Evolutionary conservation across 2,329 filamentous ascomycete genomes (phyloP), one percentile per base, ranked within the genome.

Genomic region (Neophaeococcomyces aloes): DNA sequence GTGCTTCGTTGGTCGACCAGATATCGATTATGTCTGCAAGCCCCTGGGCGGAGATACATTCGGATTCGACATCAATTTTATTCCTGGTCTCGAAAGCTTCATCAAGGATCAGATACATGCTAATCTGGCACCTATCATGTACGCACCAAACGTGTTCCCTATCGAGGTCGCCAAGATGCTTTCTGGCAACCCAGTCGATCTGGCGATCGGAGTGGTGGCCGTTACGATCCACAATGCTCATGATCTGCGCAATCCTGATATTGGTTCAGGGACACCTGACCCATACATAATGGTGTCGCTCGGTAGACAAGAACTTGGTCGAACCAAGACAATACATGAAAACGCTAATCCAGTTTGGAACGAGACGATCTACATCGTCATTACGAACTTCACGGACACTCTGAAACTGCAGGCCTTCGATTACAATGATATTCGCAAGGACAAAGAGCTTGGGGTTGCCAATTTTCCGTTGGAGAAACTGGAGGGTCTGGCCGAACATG

Each of bases 111-210:
- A 94, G 67, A 94, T 98, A 42, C 93, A 98, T 63, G 84, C 83
- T 50, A 95, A 89, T 58, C 68, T 98, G 38, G 83, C 79, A 2
- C 93, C 91, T 0, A 96, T 98, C 83, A 94, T 98, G 86, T 98
- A 98, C 60, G 81, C 79, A 29, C 91, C 91, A 7, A 94, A 98
- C 56, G 87, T 96, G 38, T 98, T 98, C 71, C 91, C 91, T 13
- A 91, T 98, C 53, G 91, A 98, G 60, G 86, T 98, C 45, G 91
- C 91, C 55, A 96, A 98, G 74, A 91, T 98, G 86, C 73, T 98
- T 51, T 85, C 89, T 33, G 91, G 91, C 47, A 89, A 84, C 46
- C 80, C 91, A 0, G 85, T 98, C 39, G 93, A 98, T 61, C 86
- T 94, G 65, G 91, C 91, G 8, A 86, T 98, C 57, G 91, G 91